phyloP scores from a whole-genome alignment of 1,284 basidiomycete species.

The Phellopilus nigrolimitatus region DNA sequence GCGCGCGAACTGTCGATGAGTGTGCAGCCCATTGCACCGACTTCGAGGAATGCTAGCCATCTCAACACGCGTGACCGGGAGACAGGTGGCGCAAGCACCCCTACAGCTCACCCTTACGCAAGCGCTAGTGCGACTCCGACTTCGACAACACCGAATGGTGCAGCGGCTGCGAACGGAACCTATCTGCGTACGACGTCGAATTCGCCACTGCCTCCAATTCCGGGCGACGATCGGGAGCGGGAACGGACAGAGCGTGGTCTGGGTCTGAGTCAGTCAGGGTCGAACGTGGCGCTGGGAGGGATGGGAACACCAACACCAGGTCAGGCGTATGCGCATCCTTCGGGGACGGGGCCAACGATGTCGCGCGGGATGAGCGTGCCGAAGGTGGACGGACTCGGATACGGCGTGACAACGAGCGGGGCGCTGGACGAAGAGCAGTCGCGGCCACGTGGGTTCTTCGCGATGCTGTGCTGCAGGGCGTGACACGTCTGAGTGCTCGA shows the following conservation, averaged over 20 bases:
- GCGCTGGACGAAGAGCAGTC: slow-evolving; percentile 12
- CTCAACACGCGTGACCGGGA: slow-evolving; percentile 21
- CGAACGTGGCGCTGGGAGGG: slow-evolving; percentile 15
- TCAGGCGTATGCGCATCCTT: slow-evolving; percentile 7
- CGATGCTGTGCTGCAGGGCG: slow-evolving; percentile 15
- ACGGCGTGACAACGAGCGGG: slow-evolving; percentile 7
- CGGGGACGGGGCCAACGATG: slow-evolving; percentile 14
- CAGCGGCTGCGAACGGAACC: neutral
- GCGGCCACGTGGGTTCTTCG: slow-evolving; percentile 9
- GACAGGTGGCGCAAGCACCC: neutral
- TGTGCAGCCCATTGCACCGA: slow-evolving; percentile 57
- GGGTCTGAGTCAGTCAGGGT: slow-evolving; percentile 11
- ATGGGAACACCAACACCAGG: neutral
- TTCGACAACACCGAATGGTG: slow-evolving; percentile 3
- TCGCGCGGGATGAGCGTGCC: slow-evolving; percentile 17
- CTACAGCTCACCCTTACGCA: slow-evolving; percentile 19
- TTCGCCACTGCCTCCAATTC: slow-evolving; percentile 18
- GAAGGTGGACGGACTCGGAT: slow-evolving; percentile 14
- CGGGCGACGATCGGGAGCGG: slow-evolving; percentile 8
- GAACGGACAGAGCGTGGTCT: slow-evolving; percentile 8
- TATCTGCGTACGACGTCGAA: slow-evolving; percentile 17
- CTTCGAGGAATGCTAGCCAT: slow-evolving; percentile 60
- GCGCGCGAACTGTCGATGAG: slow-evolving; percentile 44
- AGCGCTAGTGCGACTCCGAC: slow-evolving; percentile 17
- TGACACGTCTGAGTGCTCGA: neutral